phyloP scores from a whole-genome alignment of 306 rosid genomes.

The Gastrolobium bilobum region DNA sequence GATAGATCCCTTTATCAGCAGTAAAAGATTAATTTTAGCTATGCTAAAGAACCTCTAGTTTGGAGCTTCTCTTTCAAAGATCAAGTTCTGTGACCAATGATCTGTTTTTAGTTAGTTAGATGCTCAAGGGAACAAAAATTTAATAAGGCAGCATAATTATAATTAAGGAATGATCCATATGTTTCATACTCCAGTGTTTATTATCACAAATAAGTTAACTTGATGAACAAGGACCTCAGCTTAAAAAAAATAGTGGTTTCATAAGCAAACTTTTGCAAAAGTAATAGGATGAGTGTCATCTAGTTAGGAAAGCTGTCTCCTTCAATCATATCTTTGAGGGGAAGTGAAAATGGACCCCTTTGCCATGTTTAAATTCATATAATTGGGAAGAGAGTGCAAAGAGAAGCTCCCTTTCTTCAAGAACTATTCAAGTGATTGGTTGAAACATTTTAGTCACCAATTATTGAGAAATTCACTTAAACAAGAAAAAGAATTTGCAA shows the following conservation, averaged over 20 bases:
- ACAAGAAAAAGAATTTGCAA: constrained; percentile 2
- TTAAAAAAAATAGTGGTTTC: not conserved
- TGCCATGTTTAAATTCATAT: not conserved
- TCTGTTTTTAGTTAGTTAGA: constrained; percentile 1
- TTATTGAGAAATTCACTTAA: not conserved
- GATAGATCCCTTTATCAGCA: not conserved
- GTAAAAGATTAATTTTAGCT: constrained; percentile 14
- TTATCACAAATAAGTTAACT: constrained; percentile 14
- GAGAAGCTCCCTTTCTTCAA: not conserved
- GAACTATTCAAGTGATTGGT: not conserved
- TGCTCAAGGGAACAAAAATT: not conserved
- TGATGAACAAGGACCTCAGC: not conserved
- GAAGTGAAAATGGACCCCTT: not conserved
- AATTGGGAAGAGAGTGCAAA: not conserved
- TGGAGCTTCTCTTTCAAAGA: not conserved
- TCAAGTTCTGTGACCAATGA: not conserved
- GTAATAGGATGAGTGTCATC: not conserved
- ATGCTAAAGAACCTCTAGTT: not conserved
- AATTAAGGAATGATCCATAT: not conserved
- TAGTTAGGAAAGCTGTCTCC: not conserved
- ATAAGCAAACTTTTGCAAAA: not conserved
- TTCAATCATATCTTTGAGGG: not conserved
- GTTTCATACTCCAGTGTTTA: not conserved
- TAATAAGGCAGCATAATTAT: not conserved
- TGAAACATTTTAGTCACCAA: constrained; percentile 4